Base-by-base conservation (phyloP, 208 protist species). In the Trypanosomatidae sp. region DNA sequence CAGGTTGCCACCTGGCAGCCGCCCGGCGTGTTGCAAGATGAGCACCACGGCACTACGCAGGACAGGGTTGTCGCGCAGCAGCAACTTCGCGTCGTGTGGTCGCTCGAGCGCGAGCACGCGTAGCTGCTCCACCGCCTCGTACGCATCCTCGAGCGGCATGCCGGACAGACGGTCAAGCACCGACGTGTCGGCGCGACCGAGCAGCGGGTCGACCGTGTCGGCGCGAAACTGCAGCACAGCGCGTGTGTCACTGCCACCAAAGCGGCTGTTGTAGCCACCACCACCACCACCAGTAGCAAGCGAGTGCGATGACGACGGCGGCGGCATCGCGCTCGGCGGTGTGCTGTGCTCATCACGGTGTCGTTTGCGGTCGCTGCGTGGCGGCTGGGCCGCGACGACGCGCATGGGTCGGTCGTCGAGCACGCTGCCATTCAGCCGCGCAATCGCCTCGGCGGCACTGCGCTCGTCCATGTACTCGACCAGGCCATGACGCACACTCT, bases 91-190 rank as follows among this genome's bases (percentile, higher is more conserved):
- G 46, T 82, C 84, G 18, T 56, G 50, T 18, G 57, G 69, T 2
- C 71, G 70, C 48, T 86, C 79, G 5, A 92, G 46, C 35, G 71
- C 79, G 39, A 92, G 48, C 4, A 87, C 74, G 23, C 84, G 84
- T 23, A 92, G 65, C 60, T 92, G 84, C 64, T 92, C 79, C 24
- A 89, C 79, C 18, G 84, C 84, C 61, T 85, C 76, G 64, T 92
- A 92, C 18, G 76, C 76, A 13, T 87, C 77, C 26, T 76, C 57
- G 6, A 62, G 55, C 6, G 71, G 21, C 43, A 79, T 74, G 18
- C 63, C 46, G 7, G 69, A 56, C 30, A 88, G 56, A 7, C 58
- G 51, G 35, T 72, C 58, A n/a, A 83, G 35, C 6, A 89, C 62
- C 27, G 62, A 66, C 1, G 57, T 68, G 15, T 72, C 66, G 5